Percentiles rank a stretch among this genome's conserved stretches.
These are phyloP conservation scores for Aspergillus alliaceus DNA, from an alignment of 2,329 filamentous ascomycete species.

Conservation along the genomic window DNA sequence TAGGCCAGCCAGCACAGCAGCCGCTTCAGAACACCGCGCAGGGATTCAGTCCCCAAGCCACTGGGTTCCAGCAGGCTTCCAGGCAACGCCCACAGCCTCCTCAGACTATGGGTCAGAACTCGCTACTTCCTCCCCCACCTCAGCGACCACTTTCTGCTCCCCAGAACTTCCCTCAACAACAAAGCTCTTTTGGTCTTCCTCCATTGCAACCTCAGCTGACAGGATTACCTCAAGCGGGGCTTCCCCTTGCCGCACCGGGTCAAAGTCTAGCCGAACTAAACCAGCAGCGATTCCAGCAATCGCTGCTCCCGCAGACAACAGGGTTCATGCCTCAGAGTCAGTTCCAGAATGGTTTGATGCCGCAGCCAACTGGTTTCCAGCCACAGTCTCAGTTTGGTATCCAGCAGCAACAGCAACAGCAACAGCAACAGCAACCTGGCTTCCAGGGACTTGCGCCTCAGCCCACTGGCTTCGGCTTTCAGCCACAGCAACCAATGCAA, in stretches of 20 bases:
- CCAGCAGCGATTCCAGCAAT: conserved; percentile 63
- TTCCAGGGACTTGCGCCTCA: conserved; percentile 51
- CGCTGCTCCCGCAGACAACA: conserved; percentile 63
- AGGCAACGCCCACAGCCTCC: conserved; percentile 72
- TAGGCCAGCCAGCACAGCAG: conserved; percentile 33
- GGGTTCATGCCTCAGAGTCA: conserved; percentile 53
- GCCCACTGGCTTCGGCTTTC: conserved; percentile 54
- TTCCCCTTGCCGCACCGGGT: conserved; percentile 67
- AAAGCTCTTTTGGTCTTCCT: conserved; percentile 70
- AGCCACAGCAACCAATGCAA: conserved; percentile 51
- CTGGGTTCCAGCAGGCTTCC: conserved; percentile 43
- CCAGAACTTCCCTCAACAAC: conserved; percentile 70
- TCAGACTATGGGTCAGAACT: conserved; percentile 59
- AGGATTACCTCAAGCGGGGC: conserved; percentile 58
- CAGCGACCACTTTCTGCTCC: conserved; percentile 83
- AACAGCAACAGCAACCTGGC: conserved; percentile 46
- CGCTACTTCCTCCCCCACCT: conserved; percentile 75
- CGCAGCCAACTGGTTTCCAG: conserved; percentile 50
- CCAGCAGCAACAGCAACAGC: conserved; percentile 51
- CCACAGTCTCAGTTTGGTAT: conserved; percentile 47
- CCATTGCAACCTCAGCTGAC: conserved; percentile 84
- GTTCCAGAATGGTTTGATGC: conserved; percentile 43
- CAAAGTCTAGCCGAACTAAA: conserved; percentile 75
- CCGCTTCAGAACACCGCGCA: conserved; percentile 18
- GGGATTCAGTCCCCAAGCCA: conserved; percentile 37